Conservation (phyloP, 257 asterid genomes). For the Gentiana straminea region DNA sequence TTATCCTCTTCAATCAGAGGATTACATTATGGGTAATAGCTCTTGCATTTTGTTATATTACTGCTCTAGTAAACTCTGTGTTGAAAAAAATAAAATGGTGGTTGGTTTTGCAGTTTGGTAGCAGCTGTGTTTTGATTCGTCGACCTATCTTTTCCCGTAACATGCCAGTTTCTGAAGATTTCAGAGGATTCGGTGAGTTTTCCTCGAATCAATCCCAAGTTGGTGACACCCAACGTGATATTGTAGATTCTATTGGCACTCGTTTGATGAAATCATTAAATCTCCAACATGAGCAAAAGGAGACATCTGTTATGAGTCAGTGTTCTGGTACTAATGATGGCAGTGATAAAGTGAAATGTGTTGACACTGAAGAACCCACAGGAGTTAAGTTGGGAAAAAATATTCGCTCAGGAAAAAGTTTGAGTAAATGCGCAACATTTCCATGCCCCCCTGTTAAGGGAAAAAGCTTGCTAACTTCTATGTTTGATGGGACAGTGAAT, state of each 20-base stretch:
- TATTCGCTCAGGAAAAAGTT: conserved; percentile 25
- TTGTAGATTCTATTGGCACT: conserved; percentile 38
- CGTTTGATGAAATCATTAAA: conserved; percentile 29
- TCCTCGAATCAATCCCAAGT: conserved; percentile 24
- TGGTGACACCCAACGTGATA: conserved; percentile 19
- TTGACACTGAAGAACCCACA: conserved; percentile 16
- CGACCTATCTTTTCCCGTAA: conserved; percentile 39
- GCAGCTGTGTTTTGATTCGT: conserved; percentile 34
- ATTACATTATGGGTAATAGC: no score
- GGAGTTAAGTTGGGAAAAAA: conserved; percentile 8
- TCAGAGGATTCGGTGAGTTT: conserved; percentile 27
- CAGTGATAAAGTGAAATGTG: conserved; percentile 17
- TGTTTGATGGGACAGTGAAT: conserved; percentile 15
- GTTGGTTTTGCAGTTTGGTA: conserved; percentile 12
- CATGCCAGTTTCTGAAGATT: conserved; percentile 32
- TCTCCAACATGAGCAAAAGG: conserved; percentile 26
- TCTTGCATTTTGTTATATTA: neutral
- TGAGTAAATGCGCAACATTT: conserved; percentile 43
- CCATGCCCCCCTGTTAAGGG: conserved; percentile 25
- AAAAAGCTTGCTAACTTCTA: conserved; percentile 11
- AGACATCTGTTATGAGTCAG: conserved; percentile 14
- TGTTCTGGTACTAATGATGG: conserved; percentile 16
- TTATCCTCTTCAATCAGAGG: no score
- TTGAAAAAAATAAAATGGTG: no score
- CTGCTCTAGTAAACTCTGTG: neutral